Evolutionary conservation across 1,139 yeast species (phyloP).

Genomic region (Debaryomyces sp.): DNA sequence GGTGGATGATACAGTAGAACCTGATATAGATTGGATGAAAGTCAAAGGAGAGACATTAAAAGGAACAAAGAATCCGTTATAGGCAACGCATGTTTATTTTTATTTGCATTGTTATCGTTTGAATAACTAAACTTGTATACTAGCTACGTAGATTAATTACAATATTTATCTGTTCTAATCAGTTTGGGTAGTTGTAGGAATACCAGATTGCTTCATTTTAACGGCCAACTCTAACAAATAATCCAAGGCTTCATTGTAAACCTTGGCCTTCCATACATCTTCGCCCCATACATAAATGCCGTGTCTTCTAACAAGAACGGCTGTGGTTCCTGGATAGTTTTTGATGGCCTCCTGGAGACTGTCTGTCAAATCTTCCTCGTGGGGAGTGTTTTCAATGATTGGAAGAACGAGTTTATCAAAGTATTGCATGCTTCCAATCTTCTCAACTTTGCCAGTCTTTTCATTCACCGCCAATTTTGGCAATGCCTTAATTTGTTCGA

Average conservation of each 20-base stretch:
- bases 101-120: not conserved
- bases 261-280: conserved; percentile 88
- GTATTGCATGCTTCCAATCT: conserved; percentile 68
- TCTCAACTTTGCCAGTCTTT: conserved; percentile 49
- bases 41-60: conserved; percentile 43
- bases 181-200: conserved; percentile 45
- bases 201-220: conserved; percentile 69
- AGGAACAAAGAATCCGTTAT: conserved; percentile 47
- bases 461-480: conserved; percentile 51
- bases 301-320: conserved; percentile 88
- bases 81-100: conserved; percentile 5
- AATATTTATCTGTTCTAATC: conserved; percentile 3
- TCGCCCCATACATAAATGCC: conserved; percentile 98
- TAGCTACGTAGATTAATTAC: not conserved
- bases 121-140: conserved; percentile 4
- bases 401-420: conserved; percentile 81
- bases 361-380: conserved; percentile 82
- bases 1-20: conserved; percentile 56
- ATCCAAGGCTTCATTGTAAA: conserved; percentile 91
- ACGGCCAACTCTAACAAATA: conserved; percentile 84
- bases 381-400: conserved; percentile 87
- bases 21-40: conserved; percentile 58
- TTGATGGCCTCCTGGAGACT: conserved; percentile 63
- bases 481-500: conserved; percentile 92
- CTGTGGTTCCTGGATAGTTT: conserved; percentile 75